These are phyloP conservation scores for Cyphellophora attinorum DNA, from an alignment of 2,329 filamentous ascomycete species.

Conservation along the genomic window DNA sequence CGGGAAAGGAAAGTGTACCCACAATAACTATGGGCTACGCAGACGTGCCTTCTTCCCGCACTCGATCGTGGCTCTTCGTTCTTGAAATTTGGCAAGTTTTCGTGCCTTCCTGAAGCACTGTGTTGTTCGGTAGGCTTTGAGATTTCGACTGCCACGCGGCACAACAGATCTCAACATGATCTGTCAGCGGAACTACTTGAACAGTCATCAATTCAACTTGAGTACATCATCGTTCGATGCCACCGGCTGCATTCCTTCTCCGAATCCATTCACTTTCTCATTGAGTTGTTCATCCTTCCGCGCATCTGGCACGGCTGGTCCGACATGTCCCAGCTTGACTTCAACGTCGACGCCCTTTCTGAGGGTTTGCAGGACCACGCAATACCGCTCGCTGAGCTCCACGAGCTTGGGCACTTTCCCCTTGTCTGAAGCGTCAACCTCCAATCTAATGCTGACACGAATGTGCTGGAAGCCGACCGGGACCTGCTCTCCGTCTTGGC, in stretches of 20 bases:
- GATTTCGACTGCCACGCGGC: no score
- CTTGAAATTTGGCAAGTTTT: no score
- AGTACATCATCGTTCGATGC: neutral
- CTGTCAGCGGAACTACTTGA: no score
- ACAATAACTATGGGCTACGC: no score
- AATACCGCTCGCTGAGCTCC: constrained; percentile 41
- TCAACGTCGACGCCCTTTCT: constrained; percentile 26
- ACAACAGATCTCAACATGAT: no score
- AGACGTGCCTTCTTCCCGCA: no score
- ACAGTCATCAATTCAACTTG: constrained; percentile 1
- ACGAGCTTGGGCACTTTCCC: constrained; percentile 36
- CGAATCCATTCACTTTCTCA: neutral
- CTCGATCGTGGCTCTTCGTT: no score
- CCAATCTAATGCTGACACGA: constrained; percentile 33
- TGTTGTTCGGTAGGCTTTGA: no score
- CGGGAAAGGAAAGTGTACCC: no score
- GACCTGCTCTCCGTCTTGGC: constrained; percentile 22
- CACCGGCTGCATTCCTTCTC: neutral
- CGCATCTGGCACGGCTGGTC: neutral
- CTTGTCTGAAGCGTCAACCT: constrained; percentile 29
- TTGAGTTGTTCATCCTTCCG: neutral
- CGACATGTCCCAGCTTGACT: constrained; percentile 15
- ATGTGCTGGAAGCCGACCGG: constrained; percentile 40
- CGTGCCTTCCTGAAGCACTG: no score
- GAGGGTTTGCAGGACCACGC: constrained; percentile 34